These are phyloP conservation scores for Penicillium atrosanguineum DNA, from an alignment of 495 filamentous ascomycete genomes.

Conservation along the genomic window DNA sequence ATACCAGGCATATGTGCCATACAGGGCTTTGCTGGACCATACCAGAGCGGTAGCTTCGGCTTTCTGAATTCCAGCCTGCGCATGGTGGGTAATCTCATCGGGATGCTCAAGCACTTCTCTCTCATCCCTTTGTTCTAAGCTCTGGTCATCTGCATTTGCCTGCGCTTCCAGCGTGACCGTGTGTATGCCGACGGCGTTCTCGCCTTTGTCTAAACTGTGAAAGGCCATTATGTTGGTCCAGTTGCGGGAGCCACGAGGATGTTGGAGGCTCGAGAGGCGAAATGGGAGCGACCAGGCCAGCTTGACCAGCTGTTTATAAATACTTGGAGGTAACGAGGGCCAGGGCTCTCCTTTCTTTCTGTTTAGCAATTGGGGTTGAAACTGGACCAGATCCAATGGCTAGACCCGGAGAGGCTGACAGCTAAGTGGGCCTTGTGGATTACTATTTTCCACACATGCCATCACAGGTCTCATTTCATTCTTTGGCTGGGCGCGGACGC, in stretches of 20 bases:
- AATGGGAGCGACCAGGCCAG: not conserved
- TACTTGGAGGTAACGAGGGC: not conserved
- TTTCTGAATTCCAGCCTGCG: slow-evolving; percentile 3
- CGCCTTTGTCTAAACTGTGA: not conserved
- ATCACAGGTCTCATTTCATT: slow-evolving; percentile 1
- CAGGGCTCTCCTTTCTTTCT: too few relatives aligned
- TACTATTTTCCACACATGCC: not conserved
- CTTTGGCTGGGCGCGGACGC: not conserved
- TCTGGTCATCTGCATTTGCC: not conserved
- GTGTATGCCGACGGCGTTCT: not conserved
- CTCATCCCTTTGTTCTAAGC: slow-evolving; percentile 3
- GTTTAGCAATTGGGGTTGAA: not conserved
- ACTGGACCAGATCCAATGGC: not conserved
- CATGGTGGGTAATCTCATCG: slow-evolving; percentile 3
- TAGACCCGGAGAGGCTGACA: not conserved
- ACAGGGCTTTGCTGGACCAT: slow-evolving; percentile 1
- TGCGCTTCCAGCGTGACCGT: not conserved
- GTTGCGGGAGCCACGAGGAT: not conserved
- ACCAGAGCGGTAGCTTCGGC: slow-evolving; percentile 3
- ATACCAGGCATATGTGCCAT: slow-evolving; percentile 6
- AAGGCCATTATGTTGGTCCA: slow-evolving; percentile 1
- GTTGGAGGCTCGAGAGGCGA: not conserved
- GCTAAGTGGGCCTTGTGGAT: slow-evolving; percentile 1
- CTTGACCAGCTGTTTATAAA: slow-evolving; percentile 1
- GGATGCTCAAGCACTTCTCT: slow-evolving; percentile 3